Evolutionary conservation across 768 basidiomycete species (phyloP).

Genomic region (Agaricus blazei): DNA sequence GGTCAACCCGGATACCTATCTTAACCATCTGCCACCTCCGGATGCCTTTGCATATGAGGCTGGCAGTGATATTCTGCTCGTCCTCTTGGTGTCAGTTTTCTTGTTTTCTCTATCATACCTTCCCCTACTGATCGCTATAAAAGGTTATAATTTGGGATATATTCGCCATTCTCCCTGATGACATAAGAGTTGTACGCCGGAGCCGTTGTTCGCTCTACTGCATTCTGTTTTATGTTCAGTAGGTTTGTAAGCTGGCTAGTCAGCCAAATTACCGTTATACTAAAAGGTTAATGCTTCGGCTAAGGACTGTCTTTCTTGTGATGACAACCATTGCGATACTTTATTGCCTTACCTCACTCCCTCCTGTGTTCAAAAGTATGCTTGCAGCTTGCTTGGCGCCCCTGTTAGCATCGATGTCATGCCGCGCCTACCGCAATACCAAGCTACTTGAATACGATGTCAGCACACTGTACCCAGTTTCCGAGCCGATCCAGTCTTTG

Average conservation of each 20-base stretch:
- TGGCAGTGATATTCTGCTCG: neutral
- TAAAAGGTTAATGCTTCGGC: neutral
- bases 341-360: neutral
- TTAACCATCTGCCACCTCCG: neutral
- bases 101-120: neutral
- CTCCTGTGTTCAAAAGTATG: neutral
- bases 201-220: neutral
- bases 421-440: neutral
- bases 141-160: neutral
- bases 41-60: neutral
- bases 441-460: neutral
- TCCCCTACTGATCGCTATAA: neutral
- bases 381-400: neutral
- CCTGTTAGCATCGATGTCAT: neutral
- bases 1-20: neutral
- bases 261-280: too few species aligned
- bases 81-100: neutral
- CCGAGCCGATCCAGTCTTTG: neutral
- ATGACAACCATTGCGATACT: neutral
- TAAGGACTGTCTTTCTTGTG: neutral
- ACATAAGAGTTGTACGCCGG: neutral
- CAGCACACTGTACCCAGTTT: neutral
- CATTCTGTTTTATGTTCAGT: neutral
- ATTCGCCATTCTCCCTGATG: neutral
- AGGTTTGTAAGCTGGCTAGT: neutral